A percentile compares a stretch with the other conserved stretches of the same genome.
Evolutionary conservation across 2,329 filamentous ascomycete genomes (phyloP).

Genomic region (Fonsecaea erecta): DNA sequence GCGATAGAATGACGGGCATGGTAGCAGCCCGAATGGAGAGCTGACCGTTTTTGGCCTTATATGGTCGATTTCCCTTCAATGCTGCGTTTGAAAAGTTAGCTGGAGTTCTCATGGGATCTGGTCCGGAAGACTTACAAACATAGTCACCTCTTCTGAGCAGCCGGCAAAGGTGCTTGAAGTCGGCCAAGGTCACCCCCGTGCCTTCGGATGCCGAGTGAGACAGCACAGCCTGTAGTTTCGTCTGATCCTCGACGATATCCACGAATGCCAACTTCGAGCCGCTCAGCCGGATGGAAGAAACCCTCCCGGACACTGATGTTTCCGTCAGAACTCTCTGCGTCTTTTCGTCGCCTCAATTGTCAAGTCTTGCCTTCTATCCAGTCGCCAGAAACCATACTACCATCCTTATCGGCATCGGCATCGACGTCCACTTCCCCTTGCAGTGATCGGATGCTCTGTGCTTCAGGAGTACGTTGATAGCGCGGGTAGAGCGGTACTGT

Average conservation of each 20-base stretch:
- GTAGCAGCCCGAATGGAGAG: constrained; percentile 71
- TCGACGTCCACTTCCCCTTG: constrained; percentile 38
- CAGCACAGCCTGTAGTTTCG: constrained; percentile 71
- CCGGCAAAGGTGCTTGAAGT: constrained; percentile 51
- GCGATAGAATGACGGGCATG: constrained; percentile 74
- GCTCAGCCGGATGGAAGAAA: constrained; percentile 70
- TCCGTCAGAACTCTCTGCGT: constrained; percentile 4
- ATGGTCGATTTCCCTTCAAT: constrained; percentile 68
- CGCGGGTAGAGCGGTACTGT: constrained; percentile 31
- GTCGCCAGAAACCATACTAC: background rate
- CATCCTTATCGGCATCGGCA: background rate
- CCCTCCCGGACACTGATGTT: constrained; percentile 65
- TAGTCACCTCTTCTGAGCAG: constrained; percentile 80
- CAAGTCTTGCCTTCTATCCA: constrained; percentile 28
- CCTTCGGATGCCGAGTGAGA: constrained; percentile 40
- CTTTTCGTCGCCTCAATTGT: constrained; percentile 40
- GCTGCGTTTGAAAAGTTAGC: constrained; percentile 51
- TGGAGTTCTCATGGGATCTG: constrained; percentile 19
- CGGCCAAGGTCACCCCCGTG: constrained; percentile 46
- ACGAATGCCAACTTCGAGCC: constrained; percentile 84
- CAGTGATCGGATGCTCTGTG: constrained; percentile 41
- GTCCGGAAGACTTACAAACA: constrained; percentile 65
- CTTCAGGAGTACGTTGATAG: constrained; percentile 3
- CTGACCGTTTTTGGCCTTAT: constrained; percentile 72
- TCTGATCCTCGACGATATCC: constrained; percentile 74